These are phyloP conservation scores for Lipomyces mesembrius DNA, from an alignment of 805 yeast species.

Conservation along the genomic window DNA sequence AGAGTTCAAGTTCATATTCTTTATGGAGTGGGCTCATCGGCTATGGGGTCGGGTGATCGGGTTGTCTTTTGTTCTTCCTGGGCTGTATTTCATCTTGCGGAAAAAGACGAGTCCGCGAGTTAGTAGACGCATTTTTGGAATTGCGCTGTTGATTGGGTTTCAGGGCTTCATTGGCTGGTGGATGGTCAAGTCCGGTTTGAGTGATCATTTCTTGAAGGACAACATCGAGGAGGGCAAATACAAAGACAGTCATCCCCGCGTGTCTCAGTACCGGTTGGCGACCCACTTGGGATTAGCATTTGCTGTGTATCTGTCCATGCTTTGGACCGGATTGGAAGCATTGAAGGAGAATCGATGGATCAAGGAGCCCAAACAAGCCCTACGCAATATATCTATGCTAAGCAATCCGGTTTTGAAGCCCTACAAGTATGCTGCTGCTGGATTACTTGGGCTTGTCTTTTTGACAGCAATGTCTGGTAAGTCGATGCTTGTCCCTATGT, in stretches of 20 bases:
- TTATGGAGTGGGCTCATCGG: constrained; percentile 98
- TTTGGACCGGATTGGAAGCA: constrained; percentile 87
- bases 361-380: constrained; percentile 63
- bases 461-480: constrained; percentile 97
- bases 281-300: constrained; percentile 95
- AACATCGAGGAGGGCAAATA: constrained; percentile 58
- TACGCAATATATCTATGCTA: constrained; percentile 60
- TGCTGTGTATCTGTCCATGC: constrained; percentile 80
- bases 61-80: constrained; percentile 78
- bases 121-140: constrained; percentile 67
- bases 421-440: constrained; percentile 60
- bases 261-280: constrained; percentile 90
- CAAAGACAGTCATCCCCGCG: constrained; percentile 75
- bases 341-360: constrained; percentile 73
- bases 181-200: constrained; percentile 98
- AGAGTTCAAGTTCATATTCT: constrained; percentile 91
- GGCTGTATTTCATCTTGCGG: constrained; percentile 73
- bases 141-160: constrained; percentile 78
- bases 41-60: constrained; percentile 93
- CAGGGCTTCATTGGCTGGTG: constrained; percentile 99
- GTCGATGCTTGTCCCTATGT: constrained; percentile 93
- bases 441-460: constrained; percentile 71
- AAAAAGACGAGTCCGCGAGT: constrained; percentile 70
- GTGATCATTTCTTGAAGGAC: constrained; percentile 73
- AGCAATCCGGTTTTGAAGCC: constrained; percentile 59